phyloP scores from a whole-genome alignment of 257 asterid species.

The Solanum dulcamara region DNA sequence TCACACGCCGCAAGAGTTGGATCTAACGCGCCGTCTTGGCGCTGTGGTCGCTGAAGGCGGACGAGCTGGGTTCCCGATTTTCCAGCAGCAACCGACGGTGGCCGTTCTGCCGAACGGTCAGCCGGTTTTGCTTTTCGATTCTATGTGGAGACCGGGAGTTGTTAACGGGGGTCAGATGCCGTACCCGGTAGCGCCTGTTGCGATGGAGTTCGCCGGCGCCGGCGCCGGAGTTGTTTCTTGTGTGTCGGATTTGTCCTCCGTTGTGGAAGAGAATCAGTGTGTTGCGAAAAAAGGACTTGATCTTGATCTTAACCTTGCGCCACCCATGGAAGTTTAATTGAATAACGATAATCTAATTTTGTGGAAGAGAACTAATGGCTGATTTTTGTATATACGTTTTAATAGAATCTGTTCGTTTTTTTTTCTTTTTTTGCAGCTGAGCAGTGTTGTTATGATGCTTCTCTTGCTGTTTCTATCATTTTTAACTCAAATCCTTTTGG shows the following conservation, averaged over 20 bases:
- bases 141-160: neutral
- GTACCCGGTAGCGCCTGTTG: conserved; percentile 4
- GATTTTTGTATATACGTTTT: conserved; percentile 25
- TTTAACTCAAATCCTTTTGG: neutral
- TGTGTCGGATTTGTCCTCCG: conserved; percentile 71
- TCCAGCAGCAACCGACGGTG: conserved; percentile 39
- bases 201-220: conserved; percentile 12
- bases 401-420: neutral
- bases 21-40: conserved; percentile 82
- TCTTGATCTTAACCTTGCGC: conserved; percentile 73
- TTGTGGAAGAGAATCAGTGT: conserved; percentile 56
- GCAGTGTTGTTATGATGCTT: conserved; percentile 8
- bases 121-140: conserved; percentile 29
- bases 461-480: conserved; percentile 25
- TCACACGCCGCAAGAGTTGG: conserved; percentile 44
- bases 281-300: conserved; percentile 46
- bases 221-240: conserved; percentile 31
- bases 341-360: neutral
- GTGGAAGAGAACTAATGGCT: conserved; percentile 17
- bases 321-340: conserved; percentile 44
- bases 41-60: neutral
- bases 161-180: neutral
- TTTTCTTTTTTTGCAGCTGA: conserved; percentile 29
- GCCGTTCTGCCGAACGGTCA: conserved; percentile 63
- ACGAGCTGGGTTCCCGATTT: conserved; percentile 14